Evolutionary conservation across 306 rosid genomes (phyloP).

Genomic region (Citrullus colocynthis): DNA sequence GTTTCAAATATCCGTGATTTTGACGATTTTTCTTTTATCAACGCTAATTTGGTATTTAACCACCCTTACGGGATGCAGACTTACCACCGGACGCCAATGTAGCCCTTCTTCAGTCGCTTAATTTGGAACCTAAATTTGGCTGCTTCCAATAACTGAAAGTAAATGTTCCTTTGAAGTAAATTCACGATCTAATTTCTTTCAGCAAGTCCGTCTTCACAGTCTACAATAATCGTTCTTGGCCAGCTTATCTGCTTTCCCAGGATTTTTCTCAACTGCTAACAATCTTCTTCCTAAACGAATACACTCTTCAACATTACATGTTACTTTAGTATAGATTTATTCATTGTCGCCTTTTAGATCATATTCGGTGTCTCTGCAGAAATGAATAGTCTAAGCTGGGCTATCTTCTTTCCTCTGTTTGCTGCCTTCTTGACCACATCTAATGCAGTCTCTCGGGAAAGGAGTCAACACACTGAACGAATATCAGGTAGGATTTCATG

Average conservation of each 20-base stretch:
- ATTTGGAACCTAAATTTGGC: neutral
- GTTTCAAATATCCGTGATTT: too few species aligned
- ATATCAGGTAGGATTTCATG: constrained; percentile 56
- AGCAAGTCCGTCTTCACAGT: neutral
- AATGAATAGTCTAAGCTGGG: constrained; percentile 45
- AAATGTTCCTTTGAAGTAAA: neutral
- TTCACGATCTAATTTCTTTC: neutral
- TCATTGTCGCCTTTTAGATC: neutral
- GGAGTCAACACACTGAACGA: constrained; percentile 68
- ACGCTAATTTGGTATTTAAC: too few species aligned
- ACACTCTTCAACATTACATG: neutral
- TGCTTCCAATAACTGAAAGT: neutral
- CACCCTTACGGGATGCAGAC: neutral
- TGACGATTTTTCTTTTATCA: too few species aligned
- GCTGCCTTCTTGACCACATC: constrained; percentile 27
- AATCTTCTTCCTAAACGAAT: neutral
- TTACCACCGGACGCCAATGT: neutral
- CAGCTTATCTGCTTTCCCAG: neutral
- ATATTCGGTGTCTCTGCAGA: neutral
- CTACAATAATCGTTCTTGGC: neutral
- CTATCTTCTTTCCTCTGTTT: constrained; percentile 31
- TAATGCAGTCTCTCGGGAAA: constrained; percentile 42
- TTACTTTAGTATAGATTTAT: neutral
- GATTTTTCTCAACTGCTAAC: neutral
- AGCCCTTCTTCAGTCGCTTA: neutral